Percentiles rank a stretch among this genome's conserved stretches.
Conservation (phyloP, 441 rosid species). For the Bruguiera hainesii region DNA sequence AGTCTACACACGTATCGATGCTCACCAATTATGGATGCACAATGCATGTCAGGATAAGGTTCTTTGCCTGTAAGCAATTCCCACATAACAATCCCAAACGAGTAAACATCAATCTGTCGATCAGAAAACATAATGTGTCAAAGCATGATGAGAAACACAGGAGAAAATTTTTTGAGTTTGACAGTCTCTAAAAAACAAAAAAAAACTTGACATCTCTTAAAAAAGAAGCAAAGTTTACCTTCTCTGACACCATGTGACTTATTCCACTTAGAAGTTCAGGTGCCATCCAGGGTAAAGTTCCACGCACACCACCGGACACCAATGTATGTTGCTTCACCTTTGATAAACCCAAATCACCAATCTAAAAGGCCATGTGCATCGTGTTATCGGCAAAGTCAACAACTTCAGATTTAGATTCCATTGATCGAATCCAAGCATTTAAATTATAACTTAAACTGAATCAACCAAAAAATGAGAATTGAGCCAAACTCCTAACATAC, state of each 20-base stretch:
- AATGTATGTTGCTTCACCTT: conserved; percentile 95
- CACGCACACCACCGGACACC: conserved; percentile 99
- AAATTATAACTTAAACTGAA: not conserved
- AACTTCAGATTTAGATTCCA: not conserved
- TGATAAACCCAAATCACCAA: conserved; percentile 94
- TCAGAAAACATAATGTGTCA: conserved; percentile 13
- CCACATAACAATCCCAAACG: conserved; percentile 99
- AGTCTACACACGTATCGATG: conserved; percentile 3
- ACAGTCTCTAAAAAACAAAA: no score
- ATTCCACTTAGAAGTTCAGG: no score
- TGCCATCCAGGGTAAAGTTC: conserved; percentile 34
- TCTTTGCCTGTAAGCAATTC: conserved; percentile 98
- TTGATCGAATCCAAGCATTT: not conserved
- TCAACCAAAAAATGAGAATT: not conserved
- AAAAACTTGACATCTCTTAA: no score
- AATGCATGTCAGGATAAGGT: conserved; percentile 91
- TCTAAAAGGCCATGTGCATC: conserved; percentile 37
- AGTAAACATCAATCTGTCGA: conserved; percentile 90
- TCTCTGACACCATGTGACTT: no score
- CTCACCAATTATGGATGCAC: conserved; percentile 96
- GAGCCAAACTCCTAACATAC: conserved; percentile 9
- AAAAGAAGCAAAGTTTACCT: no score
- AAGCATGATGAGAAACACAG: not conserved
- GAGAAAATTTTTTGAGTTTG: not conserved
- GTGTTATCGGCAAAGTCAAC: conserved; percentile 16